A percentile compares a stretch with the other conserved stretches of the same genome.
Conservation (phyloP, 257 asterid genomes). For the Perilla frutescens region DNA sequence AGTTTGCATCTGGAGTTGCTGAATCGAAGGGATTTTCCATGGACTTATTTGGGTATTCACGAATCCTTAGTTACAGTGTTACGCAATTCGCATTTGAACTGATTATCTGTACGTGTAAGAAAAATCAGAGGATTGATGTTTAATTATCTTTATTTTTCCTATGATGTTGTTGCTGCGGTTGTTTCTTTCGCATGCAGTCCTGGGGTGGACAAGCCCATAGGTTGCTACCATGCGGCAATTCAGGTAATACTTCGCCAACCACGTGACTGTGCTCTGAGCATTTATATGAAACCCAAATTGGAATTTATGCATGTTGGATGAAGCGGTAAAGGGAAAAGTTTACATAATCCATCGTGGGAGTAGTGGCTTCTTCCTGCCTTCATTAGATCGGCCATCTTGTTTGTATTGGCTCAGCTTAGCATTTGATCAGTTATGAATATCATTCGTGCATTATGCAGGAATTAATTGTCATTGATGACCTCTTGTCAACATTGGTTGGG, state of each 20-base stretch:
- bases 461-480: constrained; percentile 85
- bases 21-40: constrained; percentile 51
- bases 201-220: constrained; percentile 72
- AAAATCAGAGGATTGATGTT: not conserved
- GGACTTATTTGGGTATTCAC: constrained; percentile 53
- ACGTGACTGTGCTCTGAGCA: not conserved
- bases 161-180: constrained; percentile 27
- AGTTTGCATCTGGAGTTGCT: constrained; percentile 46
- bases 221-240: constrained; percentile 79
- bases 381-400: constrained; percentile 12
- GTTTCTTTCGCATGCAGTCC: constrained; percentile 45
- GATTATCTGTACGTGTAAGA: not conserved
- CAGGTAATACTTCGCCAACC: constrained; percentile 54
- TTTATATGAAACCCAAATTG: constrained; percentile 25
- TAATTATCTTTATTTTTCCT: not conserved
- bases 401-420: not conserved
- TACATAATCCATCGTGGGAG: not conserved
- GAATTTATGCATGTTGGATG: constrained; percentile 28
- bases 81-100: not conserved
- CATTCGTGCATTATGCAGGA: constrained; percentile 59
- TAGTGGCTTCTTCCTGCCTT: constrained; percentile 23
- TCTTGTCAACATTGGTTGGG: constrained; percentile 81
- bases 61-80: constrained; percentile 9
- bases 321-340: not conserved
- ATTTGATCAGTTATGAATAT: constrained; percentile 13